Percentiles rank a stretch among this genome's conserved stretches.
phyloP scores from a whole-genome alignment of 2,329 filamentous ascomycete genomes.

The Microsporum ferrugineum region DNA sequence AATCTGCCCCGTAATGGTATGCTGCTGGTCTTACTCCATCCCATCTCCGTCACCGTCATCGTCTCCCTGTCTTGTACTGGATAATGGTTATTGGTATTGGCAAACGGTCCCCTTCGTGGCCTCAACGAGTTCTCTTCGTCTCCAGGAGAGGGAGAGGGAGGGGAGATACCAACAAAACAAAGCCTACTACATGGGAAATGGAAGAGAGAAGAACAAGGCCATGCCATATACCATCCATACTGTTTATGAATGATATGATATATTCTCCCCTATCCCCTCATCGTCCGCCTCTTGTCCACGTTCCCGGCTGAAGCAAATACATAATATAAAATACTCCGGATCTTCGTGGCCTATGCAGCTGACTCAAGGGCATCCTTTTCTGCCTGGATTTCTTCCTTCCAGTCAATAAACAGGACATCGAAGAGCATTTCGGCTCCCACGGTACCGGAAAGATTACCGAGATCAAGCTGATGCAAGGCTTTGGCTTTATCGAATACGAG shows the following conservation, averaged over 20 bases:
- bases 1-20: constrained; percentile 94
- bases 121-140: not conserved
- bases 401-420: constrained; percentile 96
- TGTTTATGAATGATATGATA: not conserved
- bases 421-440: constrained; percentile 89
- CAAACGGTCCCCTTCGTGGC: not conserved
- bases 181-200: not conserved
- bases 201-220: not conserved
- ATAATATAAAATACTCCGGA: constrained; percentile 13
- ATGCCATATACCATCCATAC: not conserved
- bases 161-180: not conserved
- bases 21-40: constrained; percentile 31
- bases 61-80: constrained; percentile 1
- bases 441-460: constrained; percentile 95
- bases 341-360: constrained; percentile 21
- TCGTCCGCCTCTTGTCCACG: constrained; percentile 11
- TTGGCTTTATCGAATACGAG: constrained; percentile 99
- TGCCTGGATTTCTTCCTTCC: constrained; percentile 31
- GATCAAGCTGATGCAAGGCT: constrained; percentile 99
- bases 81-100: not conserved
- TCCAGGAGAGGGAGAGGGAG: not conserved
- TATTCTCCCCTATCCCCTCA: not conserved
- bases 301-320: constrained; percentile 1
- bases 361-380: constrained; percentile 21
- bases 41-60: constrained; percentile 9